A percentile compares a stretch with the other conserved stretches of the same genome.
Conservation (phyloP, 345 rosid genomes). For the Camelina sativa region DNA sequence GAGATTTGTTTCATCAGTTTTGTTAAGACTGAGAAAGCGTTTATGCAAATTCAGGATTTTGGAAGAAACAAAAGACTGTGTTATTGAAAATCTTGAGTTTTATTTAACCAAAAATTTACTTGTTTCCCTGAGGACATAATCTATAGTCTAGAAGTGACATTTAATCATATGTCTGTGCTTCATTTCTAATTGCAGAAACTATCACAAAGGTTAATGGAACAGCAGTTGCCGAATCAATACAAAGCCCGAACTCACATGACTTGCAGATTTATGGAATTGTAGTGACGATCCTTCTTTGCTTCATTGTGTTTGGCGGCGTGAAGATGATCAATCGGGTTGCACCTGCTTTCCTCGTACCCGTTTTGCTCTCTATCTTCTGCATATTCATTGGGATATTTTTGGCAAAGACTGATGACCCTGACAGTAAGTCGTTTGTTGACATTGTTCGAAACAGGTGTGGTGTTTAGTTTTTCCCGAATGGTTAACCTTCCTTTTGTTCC, state of each 20-base stretch:
- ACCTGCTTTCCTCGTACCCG: constrained; percentile 96
- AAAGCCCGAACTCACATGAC: constrained; percentile 88
- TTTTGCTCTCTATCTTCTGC: constrained; percentile 84
- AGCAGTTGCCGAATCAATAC: constrained; percentile 38
- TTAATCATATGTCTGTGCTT: constrained; percentile 22
- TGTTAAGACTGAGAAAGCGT: constrained; percentile 34
- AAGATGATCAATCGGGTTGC: constrained; percentile 99
- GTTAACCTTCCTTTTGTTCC: constrained; percentile 31
- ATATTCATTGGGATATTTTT: constrained; percentile 79
- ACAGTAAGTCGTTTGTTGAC: constrained; percentile 52
- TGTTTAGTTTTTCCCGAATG: background rate
- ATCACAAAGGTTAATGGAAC: constrained; percentile 81
- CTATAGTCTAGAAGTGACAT: constrained; percentile 14
- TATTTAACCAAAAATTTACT: constrained; percentile 7
- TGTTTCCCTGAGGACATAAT: constrained; percentile 20
- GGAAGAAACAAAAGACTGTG: background rate
- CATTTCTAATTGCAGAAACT: constrained; percentile 60
- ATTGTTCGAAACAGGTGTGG: constrained; percentile 16
- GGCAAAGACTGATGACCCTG: constrained; percentile 75
- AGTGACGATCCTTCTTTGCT: constrained; percentile 83
- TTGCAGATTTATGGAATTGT: constrained; percentile 94
- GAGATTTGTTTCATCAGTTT: constrained; percentile 30
- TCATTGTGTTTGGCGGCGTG: constrained; percentile 99
- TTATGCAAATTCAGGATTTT: constrained; percentile 4
- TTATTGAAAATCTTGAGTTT: constrained; percentile 23